Conservation (phyloP, 495 filamentous ascomycete genomes). For the Penicillium cosmopolitanum region DNA sequence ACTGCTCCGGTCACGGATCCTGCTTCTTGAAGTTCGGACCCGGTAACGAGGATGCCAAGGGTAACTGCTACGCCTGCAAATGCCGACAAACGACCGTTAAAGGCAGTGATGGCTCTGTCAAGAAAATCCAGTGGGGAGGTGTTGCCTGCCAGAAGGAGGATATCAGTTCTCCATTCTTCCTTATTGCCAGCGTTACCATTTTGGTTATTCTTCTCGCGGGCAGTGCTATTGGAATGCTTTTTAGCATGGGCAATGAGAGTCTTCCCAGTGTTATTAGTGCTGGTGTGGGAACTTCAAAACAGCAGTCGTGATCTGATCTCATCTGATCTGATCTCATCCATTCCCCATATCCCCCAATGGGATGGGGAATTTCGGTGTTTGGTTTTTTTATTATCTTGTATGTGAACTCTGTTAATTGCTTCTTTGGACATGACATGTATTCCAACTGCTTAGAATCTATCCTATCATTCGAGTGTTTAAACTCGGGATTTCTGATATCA, state of each 20-base stretch:
- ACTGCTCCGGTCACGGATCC: constrained; percentile 75
- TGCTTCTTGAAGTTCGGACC: constrained; percentile 65
- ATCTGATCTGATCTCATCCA: neutral
- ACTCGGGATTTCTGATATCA: too few relatives aligned
- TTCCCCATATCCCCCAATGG: too few relatives aligned
- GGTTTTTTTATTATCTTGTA: constrained; percentile 1
- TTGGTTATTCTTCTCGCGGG: constrained; percentile 60
- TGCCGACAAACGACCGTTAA: constrained; percentile 60
- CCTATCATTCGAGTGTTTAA: too few relatives aligned
- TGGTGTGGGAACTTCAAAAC: constrained; percentile 68
- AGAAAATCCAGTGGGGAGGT: constrained; percentile 75
- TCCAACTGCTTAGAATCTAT: neutral
- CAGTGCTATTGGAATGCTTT: constrained; percentile 75
- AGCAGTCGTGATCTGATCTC: constrained; percentile 31
- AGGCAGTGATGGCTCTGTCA: constrained; percentile 49
- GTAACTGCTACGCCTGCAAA: constrained; percentile 74
- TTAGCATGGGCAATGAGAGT: constrained; percentile 74
- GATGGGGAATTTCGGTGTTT: constrained; percentile 1
- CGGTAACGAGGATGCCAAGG: constrained; percentile 30
- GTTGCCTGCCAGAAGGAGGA: constrained; percentile 90
- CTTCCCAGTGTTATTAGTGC: constrained; percentile 87
- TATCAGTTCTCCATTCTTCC: constrained; percentile 82
- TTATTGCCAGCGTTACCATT: constrained; percentile 73
- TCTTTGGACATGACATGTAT: neutral
- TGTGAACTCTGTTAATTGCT: neutral